Conservation (phyloP, 2,329 filamentous ascomycete species). For the Paecilomyces dactylethromorphus region DNA sequence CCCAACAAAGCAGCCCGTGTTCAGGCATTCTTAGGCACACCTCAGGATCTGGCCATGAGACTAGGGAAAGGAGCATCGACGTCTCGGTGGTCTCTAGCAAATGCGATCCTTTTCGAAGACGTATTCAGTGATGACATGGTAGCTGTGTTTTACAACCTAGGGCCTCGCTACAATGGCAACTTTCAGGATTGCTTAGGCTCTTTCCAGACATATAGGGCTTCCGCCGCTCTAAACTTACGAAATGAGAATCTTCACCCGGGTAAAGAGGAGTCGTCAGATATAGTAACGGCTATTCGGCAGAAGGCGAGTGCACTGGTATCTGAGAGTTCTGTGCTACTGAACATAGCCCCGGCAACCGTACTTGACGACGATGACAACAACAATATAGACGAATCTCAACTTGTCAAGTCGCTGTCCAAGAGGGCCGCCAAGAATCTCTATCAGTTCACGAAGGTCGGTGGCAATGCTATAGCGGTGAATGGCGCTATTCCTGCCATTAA, state of each 20-base stretch:
- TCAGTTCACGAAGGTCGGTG: conserved; percentile 64
- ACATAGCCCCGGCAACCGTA: conserved; percentile 72
- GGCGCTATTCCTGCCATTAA: conserved; percentile 80
- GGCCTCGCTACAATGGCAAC: conserved; percentile 87
- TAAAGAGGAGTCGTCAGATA: conserved; percentile 86
- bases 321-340: conserved; percentile 74
- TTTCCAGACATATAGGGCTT: conserved; percentile 93
- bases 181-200: conserved; percentile 94
- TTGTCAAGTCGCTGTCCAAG: conserved; percentile 70
- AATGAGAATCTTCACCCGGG: conserved; percentile 88
- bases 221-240: conserved; percentile 79
- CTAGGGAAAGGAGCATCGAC: conserved; percentile 65
- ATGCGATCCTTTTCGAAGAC: conserved; percentile 82
- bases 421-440: conserved; percentile 62
- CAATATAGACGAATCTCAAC: conserved; percentile 61
- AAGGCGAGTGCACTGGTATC: conserved; percentile 77
- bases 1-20: conserved; percentile 53
- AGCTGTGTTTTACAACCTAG: conserved; percentile 83
- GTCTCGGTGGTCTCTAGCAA: conserved; percentile 83
- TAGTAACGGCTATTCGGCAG: conserved; percentile 77
- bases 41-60: conserved; percentile 73
- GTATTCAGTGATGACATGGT: conserved; percentile 84
- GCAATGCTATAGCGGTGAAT: conserved; percentile 78
- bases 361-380: conserved; percentile 76
- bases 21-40: conserved; percentile 89